Evolutionary conservation across 2,329 filamentous ascomycete species (phyloP), one percentile per base, ranked within the genome.

Genomic region (Fusarium neocosmosporiellum): DNA sequence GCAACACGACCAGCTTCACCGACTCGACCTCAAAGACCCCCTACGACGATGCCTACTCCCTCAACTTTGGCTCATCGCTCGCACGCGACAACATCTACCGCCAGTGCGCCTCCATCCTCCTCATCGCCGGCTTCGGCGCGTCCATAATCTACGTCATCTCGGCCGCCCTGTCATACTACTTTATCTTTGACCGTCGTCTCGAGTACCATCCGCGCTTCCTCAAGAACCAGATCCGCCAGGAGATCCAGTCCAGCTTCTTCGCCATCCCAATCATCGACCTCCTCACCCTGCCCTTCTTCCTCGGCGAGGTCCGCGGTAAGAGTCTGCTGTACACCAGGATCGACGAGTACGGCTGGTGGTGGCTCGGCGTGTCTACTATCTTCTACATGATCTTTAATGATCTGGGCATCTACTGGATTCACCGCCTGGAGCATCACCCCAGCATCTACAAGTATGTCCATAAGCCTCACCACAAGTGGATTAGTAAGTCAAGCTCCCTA

Each of bases 121-220:
- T 82, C 70, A 71, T 84, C 60, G 83, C 83, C 24, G 80, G 82
- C 69, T 61, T 84, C 34, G 83, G 83, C 64, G 83, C 82, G 62
- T 78, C 81, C 16, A 46, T 70, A 41, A 75, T 81, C 34, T 95
- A 94, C 85, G 93, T 92, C 79, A 74, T 91, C 72, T 93, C 90
- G 79, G 90, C 92, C 27, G 86, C 89, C 39, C 83, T 94, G 16
- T 94, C 92, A 36, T 95, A 95, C 83, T 83, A 91, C 81, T 90
- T 94, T 82, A 84, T 95, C 63, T 86, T 85, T 69, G 85, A 86
- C 75, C 79, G 82, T 18, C 82, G 83, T 14, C 79, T 85, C 59
- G 83, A 85, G 75, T 76, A 86, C 70, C 85, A 86, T 73, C 85
- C 85, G 22, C 82, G 84, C 65, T 86, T 86, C 78, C 79, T 86